Percentiles rank a stretch among this genome's conserved stretches.
phyloP scores from a whole-genome alignment of 495 filamentous ascomycete genomes.

The Aeminium ludgeri region DNA sequence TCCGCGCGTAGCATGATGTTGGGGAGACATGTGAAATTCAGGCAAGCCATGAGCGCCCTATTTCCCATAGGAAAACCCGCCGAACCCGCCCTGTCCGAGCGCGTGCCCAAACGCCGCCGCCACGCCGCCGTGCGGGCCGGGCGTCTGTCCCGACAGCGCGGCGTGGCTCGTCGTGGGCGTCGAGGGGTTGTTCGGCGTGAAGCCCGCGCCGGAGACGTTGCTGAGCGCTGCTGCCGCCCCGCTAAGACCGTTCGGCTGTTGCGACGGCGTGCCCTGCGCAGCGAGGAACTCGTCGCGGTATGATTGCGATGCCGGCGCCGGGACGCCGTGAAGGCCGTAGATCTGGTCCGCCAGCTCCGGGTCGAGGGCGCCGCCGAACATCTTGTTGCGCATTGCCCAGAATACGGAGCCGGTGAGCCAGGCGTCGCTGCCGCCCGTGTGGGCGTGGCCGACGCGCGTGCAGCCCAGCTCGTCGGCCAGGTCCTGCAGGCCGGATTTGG shows the following conservation, averaged over 20 bases:
- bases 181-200: constrained; percentile 14
- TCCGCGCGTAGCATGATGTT: no score
- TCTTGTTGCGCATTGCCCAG: constrained; percentile 34
- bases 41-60: background rate
- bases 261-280: constrained; percentile 14
- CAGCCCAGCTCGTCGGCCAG: constrained; percentile 85
- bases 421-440: constrained; percentile 84
- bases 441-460: constrained; percentile 66
- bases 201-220: constrained; percentile 10
- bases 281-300: constrained; percentile 23
- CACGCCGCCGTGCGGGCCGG: constrained; percentile 6
- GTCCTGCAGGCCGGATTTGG: constrained; percentile 77
- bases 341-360: constrained; percentile 80
- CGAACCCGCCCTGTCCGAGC: constrained; percentile 10
- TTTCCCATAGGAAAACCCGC: constrained; percentile 8
- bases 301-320: constrained; percentile 31
- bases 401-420: constrained; percentile 56
- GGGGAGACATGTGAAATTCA: no score
- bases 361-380: constrained; percentile 78
- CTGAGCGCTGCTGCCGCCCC: background rate
- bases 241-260: constrained; percentile 6
- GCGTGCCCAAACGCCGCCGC: constrained; percentile 1
- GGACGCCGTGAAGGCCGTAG: constrained; percentile 66
- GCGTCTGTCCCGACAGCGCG: constrained; percentile 17
- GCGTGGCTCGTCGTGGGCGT: constrained; percentile 24